Conservation (phyloP, 2,329 filamentous ascomycete genomes). For the Claviceps lovelessii region DNA sequence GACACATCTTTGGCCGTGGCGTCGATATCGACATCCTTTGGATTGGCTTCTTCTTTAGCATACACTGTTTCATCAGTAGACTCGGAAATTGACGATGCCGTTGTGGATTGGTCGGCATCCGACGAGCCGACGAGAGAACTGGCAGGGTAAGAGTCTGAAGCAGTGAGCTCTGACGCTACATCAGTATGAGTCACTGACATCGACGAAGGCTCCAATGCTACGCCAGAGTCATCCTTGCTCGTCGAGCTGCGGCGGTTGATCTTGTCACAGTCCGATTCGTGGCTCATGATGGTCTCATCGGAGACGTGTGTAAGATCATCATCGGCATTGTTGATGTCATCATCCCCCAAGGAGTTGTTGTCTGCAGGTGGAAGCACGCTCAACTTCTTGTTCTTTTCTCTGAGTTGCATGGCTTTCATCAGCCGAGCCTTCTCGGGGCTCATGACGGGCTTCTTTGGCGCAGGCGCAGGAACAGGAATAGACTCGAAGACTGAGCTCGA, state of each 20-base stretch:
- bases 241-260: conserved; percentile 22
- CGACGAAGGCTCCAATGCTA: conserved; percentile 31
- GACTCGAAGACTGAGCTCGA: conserved; percentile 31
- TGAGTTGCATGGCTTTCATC: conserved; percentile 85
- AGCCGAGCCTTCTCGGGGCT: conserved; percentile 81
- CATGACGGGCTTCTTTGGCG: conserved; percentile 38
- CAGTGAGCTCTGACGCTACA: conserved; percentile 30
- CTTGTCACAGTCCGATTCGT: conserved; percentile 12
- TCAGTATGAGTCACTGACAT: conserved; percentile 30
- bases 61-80: conserved; percentile 45
- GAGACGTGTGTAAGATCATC: conserved; percentile 4
- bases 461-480: conserved; percentile 19
- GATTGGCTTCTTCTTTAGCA: conserved; percentile 16
- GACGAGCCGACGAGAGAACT: conserved; percentile 40
- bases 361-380: conserved; percentile 1
- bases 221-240: conserved; percentile 39
- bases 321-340: conserved; percentile 7
- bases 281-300: conserved; percentile 12
- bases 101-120: conserved; percentile 44
- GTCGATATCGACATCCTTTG: conserved; percentile 4
- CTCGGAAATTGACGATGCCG: conserved; percentile 49
- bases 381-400: conserved; percentile 58
- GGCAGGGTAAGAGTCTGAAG: conserved; percentile 42
- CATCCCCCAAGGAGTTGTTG: conserved; percentile 1
- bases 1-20: background rate